Evolutionary conservation across 352 stramenopile genomes (phyloP).

Genomic region (Phytophthora brassicae): DNA sequence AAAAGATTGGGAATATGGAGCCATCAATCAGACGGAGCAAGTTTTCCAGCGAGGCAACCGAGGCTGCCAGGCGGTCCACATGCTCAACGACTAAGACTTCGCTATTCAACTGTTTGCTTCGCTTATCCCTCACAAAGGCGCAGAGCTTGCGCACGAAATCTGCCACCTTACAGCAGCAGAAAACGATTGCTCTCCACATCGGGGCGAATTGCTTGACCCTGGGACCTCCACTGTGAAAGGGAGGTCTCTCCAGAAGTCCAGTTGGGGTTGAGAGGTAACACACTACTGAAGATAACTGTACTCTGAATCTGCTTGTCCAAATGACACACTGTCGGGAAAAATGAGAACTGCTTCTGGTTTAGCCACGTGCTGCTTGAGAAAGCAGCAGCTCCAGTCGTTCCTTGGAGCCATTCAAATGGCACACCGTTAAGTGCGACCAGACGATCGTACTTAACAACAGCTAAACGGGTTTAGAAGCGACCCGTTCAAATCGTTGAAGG

Average conservation of each 20-base stretch:
- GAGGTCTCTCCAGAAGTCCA: slow-evolving; percentile 80
- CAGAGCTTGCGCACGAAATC: slow-evolving; percentile 11
- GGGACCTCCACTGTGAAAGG: slow-evolving; percentile 88
- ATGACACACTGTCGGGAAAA: slow-evolving; percentile 10
- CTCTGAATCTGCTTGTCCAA: too few species aligned
- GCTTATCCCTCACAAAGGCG: slow-evolving; percentile 83
- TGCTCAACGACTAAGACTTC: slow-evolving; percentile 89
- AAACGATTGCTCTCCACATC: slow-evolving; percentile 33
- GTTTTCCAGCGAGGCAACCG: slow-evolving; percentile 56
- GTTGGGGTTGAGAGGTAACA: slow-evolving; percentile 40
- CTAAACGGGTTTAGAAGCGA: too few species aligned
- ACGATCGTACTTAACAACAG: not conserved
- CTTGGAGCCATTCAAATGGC: slow-evolving; percentile 18
- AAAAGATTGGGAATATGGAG: slow-evolving; percentile 93
- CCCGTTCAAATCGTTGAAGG: too few species aligned
- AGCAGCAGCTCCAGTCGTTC: slow-evolving; percentile 28
- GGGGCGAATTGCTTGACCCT: slow-evolving; percentile 83
- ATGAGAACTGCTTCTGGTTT: slow-evolving; percentile 12
- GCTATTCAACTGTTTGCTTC: slow-evolving; percentile 90
- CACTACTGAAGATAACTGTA: too few species aligned
- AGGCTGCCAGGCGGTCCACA: slow-evolving; percentile 55
- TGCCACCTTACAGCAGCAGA: slow-evolving; percentile 26
- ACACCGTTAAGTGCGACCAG: not conserved
- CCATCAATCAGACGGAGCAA: slow-evolving; percentile 87
- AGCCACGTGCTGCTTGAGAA: not conserved